A percentile compares a stretch with the other conserved stretches of the same genome.
Conservation (phyloP, 2,329 filamentous ascomycete genomes). For the Keithomyces neogunnii region DNA sequence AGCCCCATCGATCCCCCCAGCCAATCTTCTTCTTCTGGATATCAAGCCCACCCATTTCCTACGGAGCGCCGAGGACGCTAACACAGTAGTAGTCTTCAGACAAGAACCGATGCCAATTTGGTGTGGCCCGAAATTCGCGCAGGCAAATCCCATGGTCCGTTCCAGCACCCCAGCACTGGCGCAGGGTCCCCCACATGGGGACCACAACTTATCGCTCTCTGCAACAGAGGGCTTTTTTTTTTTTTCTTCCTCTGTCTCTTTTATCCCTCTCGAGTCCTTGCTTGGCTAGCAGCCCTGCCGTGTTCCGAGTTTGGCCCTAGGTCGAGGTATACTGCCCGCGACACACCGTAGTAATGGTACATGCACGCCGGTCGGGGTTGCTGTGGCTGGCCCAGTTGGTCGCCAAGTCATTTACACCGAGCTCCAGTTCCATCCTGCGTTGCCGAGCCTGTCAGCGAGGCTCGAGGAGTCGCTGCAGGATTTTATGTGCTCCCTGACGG, state of each 20-base stretch:
- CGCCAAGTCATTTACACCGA: too few relatives aligned
- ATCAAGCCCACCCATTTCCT: too few relatives aligned
- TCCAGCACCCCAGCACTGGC: background rate
- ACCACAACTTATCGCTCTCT: conserved; percentile 4
- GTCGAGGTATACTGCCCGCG: too few relatives aligned
- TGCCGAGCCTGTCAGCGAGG: too few relatives aligned
- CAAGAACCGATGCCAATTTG: background rate
- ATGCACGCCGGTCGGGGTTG: too few relatives aligned
- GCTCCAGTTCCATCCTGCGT: too few relatives aligned
- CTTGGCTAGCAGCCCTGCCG: background rate
- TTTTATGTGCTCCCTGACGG: background rate
- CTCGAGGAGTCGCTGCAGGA: background rate
- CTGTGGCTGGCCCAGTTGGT: too few relatives aligned
- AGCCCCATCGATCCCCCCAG: background rate
- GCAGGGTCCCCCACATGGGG: conserved; percentile 8
- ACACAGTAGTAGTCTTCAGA: background rate
- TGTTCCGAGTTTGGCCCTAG: too few relatives aligned
- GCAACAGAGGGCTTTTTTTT: conserved; percentile 1
- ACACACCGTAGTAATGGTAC: too few relatives aligned
- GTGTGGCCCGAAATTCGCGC: conserved; percentile 8
- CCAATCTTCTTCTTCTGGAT: too few relatives aligned
- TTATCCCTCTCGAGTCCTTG: conserved; percentile 1
- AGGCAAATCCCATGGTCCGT: conserved; percentile 7
- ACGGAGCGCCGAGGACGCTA: background rate
- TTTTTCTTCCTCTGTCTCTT: background rate